Conservation (phyloP, 164 flowering plant genomes). For the Aristolochia contorta region DNA sequence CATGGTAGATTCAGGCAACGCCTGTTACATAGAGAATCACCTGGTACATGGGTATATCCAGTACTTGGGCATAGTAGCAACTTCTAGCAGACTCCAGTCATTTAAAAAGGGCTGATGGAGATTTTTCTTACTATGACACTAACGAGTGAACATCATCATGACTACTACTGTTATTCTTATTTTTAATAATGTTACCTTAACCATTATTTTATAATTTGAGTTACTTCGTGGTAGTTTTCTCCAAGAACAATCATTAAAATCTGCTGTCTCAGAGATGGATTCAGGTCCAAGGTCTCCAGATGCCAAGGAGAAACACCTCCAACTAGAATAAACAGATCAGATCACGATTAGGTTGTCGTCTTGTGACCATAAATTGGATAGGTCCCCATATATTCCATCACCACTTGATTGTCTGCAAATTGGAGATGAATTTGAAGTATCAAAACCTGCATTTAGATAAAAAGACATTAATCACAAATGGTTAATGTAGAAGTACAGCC, state of each 20-base stretch:
- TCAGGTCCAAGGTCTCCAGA: not conserved
- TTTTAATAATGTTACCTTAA: not conserved
- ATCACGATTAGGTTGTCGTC: slow-evolving; percentile 27
- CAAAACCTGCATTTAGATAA: slow-evolving; percentile 29
- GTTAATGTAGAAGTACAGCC: not conserved
- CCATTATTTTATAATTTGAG: slow-evolving; percentile 1
- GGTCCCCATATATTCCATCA: slow-evolving; percentile 24
- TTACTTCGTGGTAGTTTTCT: slow-evolving; percentile 1
- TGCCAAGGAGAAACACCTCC: slow-evolving; percentile 1
- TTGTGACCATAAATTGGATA: slow-evolving; percentile 19
- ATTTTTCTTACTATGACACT: slow-evolving; percentile 5
- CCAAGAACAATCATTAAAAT: slow-evolving; percentile 54
- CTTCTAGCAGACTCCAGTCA: not conserved
- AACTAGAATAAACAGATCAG: slow-evolving; percentile 4
- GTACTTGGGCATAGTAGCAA: too few species aligned
- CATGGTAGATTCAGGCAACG: too few species aligned
- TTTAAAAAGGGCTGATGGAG: slow-evolving; percentile 19
- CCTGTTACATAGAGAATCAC: too few species aligned
- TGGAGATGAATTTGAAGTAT: slow-evolving; percentile 17
- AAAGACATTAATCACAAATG: not conserved
- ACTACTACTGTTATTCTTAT: too few species aligned
- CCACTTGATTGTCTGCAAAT: slow-evolving; percentile 32
- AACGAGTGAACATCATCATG: not conserved
- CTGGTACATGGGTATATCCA: too few species aligned
- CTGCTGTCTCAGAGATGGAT: slow-evolving; percentile 33